Conservation (phyloP, 2,329 filamentous ascomycete species). For the Stemphylium beticola region DNA sequence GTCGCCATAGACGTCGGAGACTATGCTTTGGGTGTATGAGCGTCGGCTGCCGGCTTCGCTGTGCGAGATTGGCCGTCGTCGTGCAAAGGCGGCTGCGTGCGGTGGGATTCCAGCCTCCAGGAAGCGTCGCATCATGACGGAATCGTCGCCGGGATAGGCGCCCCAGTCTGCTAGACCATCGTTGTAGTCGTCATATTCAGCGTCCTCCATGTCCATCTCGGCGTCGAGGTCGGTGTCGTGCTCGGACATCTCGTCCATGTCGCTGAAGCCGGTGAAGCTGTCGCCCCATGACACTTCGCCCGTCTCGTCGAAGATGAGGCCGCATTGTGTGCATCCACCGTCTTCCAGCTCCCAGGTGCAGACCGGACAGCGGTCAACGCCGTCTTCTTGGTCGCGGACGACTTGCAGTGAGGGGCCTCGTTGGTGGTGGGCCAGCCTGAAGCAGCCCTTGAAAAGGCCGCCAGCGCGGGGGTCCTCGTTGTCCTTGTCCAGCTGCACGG, state of each 20-base stretch:
- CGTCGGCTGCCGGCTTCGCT: constrained; percentile 51
- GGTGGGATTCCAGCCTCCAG: constrained; percentile 37
- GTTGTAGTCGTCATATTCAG: constrained; percentile 42
- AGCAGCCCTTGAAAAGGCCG: constrained; percentile 69
- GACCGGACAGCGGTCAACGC: constrained; percentile 66
- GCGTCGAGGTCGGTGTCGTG: constrained; percentile 49
- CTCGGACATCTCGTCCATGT: constrained; percentile 53
- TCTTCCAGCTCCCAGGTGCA: constrained; percentile 71
- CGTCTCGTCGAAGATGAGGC: constrained; percentile 58
- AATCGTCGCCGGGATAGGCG: constrained; percentile 37
- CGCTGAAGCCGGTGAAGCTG: constrained; percentile 53
- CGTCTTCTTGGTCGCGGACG: constrained; percentile 64
- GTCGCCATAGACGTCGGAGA: constrained; percentile 49
- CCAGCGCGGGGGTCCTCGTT: constrained; percentile 57
- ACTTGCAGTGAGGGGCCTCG: constrained; percentile 43
- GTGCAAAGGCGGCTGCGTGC: constrained; percentile 25
- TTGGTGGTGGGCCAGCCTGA: constrained; percentile 46
- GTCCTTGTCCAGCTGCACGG: constrained; percentile 65
- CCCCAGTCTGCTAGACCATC: constrained; percentile 40
- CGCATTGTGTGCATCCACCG: constrained; percentile 62
- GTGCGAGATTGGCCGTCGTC: constrained; percentile 47
- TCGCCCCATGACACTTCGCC: constrained; percentile 48
- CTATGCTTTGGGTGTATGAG: constrained; percentile 50
- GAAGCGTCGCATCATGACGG: constrained; percentile 45
- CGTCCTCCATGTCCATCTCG: constrained; percentile 51